Percentiles rank a stretch among this genome's conserved stretches.
phyloP scores from a whole-genome alignment of 2,329 filamentous ascomycete genomes.

The Arthroderma uncinatum region DNA sequence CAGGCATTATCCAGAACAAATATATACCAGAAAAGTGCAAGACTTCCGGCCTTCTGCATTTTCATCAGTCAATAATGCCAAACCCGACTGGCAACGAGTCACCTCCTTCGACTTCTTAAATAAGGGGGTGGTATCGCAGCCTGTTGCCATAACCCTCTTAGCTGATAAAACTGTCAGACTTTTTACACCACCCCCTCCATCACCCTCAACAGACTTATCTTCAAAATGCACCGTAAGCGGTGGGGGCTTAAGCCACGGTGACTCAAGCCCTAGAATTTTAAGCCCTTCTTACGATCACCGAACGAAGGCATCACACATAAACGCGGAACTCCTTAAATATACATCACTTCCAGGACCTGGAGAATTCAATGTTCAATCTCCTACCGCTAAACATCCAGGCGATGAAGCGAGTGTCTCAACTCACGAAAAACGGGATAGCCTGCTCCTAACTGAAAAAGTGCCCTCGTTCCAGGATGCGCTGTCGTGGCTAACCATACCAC shows the following conservation, averaged over 20 bases:
- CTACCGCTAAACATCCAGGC: not conserved
- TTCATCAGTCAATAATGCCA: conserved; percentile 32
- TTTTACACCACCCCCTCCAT: conserved; percentile 36
- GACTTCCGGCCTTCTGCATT: conserved; percentile 38
- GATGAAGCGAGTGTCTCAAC: conserved; percentile 25
- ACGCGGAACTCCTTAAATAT: conserved; percentile 23
- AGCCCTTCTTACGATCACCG: conserved; percentile 22
- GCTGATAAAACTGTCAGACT: conserved; percentile 43
- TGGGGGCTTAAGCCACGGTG: conserved; percentile 19
- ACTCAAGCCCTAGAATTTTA: conserved; percentile 24
- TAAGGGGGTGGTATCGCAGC: conserved; percentile 36
- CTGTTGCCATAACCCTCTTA: conserved; percentile 43
- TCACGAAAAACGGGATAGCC: conserved; percentile 30
- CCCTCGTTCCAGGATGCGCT: conserved; percentile 32
- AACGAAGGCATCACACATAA: conserved; percentile 22
- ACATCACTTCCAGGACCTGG: not conserved
- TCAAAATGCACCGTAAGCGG: conserved; percentile 27
- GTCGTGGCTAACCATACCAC: conserved; percentile 31
- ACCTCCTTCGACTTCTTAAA: conserved; percentile 53
- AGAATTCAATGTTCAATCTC: not conserved
- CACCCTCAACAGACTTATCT: conserved; percentile 29
- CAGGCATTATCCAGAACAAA: conserved; percentile 32
- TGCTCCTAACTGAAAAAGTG: conserved; percentile 22
- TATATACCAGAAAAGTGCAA: conserved; percentile 38
- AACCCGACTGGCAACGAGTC: conserved; percentile 37